Percentiles rank a stretch among this genome's conserved stretches.
Evolutionary conservation across 306 rosid genomes (phyloP).

Genomic region (Morella rubra): DNA sequence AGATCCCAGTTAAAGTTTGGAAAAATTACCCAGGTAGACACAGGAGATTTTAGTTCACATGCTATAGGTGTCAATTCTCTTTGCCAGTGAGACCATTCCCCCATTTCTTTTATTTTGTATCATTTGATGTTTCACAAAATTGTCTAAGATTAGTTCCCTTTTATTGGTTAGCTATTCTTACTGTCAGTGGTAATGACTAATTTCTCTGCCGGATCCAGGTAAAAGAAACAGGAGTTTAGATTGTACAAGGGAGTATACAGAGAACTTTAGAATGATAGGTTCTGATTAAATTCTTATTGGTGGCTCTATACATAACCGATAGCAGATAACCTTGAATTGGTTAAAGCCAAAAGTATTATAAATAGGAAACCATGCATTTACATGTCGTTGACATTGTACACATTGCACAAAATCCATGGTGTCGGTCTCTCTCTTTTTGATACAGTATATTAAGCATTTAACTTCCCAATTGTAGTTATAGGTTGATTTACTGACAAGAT

Average conservation of each 20-base stretch:
- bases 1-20: too few relatives aligned
- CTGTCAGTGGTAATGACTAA: not conserved
- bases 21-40: too few relatives aligned
- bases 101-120: not conserved
- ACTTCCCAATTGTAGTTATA: not conserved
- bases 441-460: not conserved
- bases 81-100: too few relatives aligned
- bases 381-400: not conserved
- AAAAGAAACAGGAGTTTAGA: not conserved
- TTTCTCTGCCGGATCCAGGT: not conserved
- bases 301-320: not conserved
- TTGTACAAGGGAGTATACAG: not conserved
- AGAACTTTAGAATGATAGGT: not conserved
- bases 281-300: not conserved
- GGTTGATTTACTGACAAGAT: not conserved
- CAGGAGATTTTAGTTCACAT: not conserved
- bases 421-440: conserved; percentile 17
- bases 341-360: too few relatives aligned
- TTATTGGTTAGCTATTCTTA: not conserved
- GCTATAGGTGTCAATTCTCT: not conserved
- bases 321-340: too few relatives aligned
- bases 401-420: not conserved
- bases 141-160: not conserved
- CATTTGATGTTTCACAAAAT: not conserved
- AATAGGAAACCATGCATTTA: not conserved